Conservation (phyloP, 306 rosid species). For the Styphnolobium japonicum region DNA sequence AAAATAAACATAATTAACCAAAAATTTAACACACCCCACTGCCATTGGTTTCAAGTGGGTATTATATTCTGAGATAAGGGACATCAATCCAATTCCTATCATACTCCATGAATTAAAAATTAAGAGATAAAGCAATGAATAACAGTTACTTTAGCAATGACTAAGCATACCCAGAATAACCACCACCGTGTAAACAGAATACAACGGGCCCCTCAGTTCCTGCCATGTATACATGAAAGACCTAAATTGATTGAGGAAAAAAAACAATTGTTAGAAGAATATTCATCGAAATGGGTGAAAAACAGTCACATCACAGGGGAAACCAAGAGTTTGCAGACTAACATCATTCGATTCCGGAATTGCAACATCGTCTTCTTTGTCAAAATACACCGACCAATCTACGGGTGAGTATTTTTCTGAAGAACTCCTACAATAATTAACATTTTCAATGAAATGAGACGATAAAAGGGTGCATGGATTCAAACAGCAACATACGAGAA, state of each 20-base stretch:
- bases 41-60: not conserved
- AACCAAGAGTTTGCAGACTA: constrained; percentile 20
- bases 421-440: constrained; percentile 44
- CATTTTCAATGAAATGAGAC: not conserved
- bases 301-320: not conserved
- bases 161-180: constrained; percentile 78
- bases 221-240: constrained; percentile 87
- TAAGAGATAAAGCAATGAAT: not conserved
- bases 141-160: not conserved
- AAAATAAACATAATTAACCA: not conserved
- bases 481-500: not conserved
- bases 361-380: constrained; percentile 63
- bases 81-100: not conserved
- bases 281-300: not conserved
- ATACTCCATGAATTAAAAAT: not conserved
- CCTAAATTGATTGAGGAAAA: constrained; percentile 49
- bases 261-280: not conserved
- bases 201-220: constrained; percentile 97
- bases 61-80: not conserved
- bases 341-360: constrained; percentile 68
- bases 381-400: constrained; percentile 76
- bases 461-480: not conserved
- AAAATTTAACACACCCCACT: not conserved
- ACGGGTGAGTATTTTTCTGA: constrained; percentile 60
- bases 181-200: constrained; percentile 95